Base-by-base conservation (phyloP, 495 filamentous ascomycete species). In the Aspergillus coremiiformis region DNA sequence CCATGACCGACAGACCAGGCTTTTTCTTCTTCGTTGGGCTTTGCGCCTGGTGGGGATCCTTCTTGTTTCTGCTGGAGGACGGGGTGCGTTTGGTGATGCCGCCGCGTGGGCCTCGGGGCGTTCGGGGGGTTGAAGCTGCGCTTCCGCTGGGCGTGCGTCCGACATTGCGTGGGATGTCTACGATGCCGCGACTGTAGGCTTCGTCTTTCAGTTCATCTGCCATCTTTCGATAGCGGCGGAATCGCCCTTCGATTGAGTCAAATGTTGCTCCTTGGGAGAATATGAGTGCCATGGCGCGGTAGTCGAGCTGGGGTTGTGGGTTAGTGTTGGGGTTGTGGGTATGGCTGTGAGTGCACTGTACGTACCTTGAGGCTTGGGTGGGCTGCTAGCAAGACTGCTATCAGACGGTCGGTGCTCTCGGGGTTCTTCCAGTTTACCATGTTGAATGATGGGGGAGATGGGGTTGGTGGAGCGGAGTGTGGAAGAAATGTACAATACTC, bases 401-500 rank as follows among this genome's bases (percentile, higher is more conserved):
- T 12, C 0, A 73, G 54, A 15, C 70, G 67, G 14, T 67, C 54
- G 21, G 51, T 61, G 8, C 62, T 54, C 4, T 66, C 62, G 0
- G 54, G 9, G 0, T 42, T 46, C 41, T 66, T 71, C 70, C 70
- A 73, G 39, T 73, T 67, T 1, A 73, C 61, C 70, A 73, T 41
- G 2, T 17, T 41, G 3, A 9, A 17, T 15, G 17, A 17, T 41
- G 6, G 1, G 6, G 5, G 17, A 21, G n/a, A 17, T 19, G n/a
- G 37, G 11, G 17, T 37, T 7, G 7, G 14, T 37, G 37, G 6
- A 6, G 20, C 8, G 12, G 19, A 14, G 17, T 3, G 37, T 19
- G 17, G 8, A 7, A 41, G 37, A 35, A n/a, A 3, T 35, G n/a
- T 14, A 30, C 27, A 30, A 11, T 30, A n/a, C n/a, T n/a, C n/a